phyloP scores from a whole-genome alignment of 768 basidiomycete genomes.

The Tulasnella sp. region DNA sequence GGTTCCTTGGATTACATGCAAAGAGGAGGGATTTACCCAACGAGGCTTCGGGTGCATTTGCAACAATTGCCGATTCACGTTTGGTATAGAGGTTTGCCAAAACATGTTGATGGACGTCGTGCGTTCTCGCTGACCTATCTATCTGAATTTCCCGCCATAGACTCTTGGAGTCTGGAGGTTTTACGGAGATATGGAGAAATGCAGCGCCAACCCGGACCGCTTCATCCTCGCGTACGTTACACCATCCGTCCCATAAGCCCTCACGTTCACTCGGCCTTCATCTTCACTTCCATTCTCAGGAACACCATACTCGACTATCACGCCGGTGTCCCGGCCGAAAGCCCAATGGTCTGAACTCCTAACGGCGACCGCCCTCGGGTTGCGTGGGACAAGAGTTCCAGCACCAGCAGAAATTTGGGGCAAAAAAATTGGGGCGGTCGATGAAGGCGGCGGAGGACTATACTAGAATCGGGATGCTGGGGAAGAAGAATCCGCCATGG shows the following conservation, averaged over 20 bases:
- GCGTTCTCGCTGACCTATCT: not conserved
- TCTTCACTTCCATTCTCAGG: not conserved
- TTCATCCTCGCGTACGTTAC: not conserved
- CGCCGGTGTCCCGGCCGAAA: not conserved
- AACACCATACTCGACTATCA: not conserved
- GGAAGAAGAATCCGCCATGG: not conserved
- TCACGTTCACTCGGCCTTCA: not conserved
- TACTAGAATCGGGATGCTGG: not conserved
- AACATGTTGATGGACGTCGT: too few relatives aligned
- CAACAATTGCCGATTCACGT: not conserved
- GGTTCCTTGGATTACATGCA: not conserved
- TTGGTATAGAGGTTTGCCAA: not conserved
- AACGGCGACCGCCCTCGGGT: not conserved
- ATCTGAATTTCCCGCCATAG: too few relatives aligned
- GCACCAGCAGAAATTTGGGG: not conserved
- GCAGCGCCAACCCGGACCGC: not conserved
- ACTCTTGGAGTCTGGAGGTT: not conserved
- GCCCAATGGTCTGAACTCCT: not conserved
- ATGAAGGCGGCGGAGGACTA: not conserved
- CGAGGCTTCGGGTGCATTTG: not conserved
- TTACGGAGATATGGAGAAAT: constrained; percentile 13
- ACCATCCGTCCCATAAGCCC: not conserved
- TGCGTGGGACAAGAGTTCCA: not conserved
- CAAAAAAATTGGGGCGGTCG: not conserved
- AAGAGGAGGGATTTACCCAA: not conserved